These are phyloP conservation scores for Nepenthes alata DNA, from an alignment of 179 eudicot genomes.

Conservation along the genomic window DNA sequence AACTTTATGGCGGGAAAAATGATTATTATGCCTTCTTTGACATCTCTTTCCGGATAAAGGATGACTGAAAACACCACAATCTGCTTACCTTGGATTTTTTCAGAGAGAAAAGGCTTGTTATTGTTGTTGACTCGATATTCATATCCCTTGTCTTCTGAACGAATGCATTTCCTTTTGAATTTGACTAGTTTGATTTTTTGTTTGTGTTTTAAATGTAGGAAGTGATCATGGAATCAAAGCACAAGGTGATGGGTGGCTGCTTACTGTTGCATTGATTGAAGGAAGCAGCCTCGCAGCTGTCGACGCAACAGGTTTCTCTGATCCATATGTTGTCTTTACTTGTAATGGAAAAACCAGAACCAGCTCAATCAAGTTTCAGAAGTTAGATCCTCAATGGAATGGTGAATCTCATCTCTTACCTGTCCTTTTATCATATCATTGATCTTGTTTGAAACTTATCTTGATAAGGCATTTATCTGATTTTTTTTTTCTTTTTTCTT, in stretches of 20 bases:
- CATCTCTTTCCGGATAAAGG: too few relatives aligned
- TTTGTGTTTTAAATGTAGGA: slow-evolving; percentile 23
- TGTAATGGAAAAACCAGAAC: slow-evolving; percentile 81
- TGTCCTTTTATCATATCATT: background rate
- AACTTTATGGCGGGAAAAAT: too few relatives aligned
- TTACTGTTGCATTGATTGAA: slow-evolving; percentile 71
- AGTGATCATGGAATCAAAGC: slow-evolving; percentile 76
- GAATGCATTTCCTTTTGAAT: background rate
- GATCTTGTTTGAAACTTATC: background rate
- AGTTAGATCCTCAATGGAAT: slow-evolving; percentile 79
- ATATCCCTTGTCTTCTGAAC: background rate
- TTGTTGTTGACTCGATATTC: background rate
- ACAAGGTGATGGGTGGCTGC: slow-evolving; percentile 91
- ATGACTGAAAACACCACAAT: too few relatives aligned
- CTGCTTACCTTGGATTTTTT: background rate
- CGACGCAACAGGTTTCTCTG: slow-evolving; percentile 41
- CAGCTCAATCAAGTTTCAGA: slow-evolving; percentile 86
- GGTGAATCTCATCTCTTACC: slow-evolving; percentile 24
- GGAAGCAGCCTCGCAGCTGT: slow-evolving; percentile 46
- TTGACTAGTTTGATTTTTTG: background rate
- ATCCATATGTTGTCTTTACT: slow-evolving; percentile 76
- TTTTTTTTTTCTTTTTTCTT: background rate
- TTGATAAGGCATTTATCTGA: background rate
- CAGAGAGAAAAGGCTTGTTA: background rate
- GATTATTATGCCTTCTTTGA: too few relatives aligned